Evolutionary conservation across 345 rosid species (phyloP).

Genomic region (Durio zibethinus): DNA sequence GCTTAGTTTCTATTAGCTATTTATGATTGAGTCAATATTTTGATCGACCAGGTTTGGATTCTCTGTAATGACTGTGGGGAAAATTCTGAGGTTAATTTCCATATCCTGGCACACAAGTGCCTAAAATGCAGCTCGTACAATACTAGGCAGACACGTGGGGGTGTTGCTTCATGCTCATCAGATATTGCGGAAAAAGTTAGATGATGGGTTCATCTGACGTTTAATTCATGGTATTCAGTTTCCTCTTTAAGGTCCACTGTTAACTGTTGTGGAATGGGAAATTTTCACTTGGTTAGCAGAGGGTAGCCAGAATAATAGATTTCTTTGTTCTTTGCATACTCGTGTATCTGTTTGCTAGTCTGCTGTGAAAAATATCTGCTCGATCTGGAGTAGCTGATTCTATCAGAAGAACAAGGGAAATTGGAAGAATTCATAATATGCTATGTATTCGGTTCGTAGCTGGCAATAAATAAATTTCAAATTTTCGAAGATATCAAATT

Average conservation of each 20-base stretch:
- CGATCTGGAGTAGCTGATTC: background rate
- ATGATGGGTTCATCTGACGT: background rate
- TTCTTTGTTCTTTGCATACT: background rate
- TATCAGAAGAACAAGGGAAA: background rate
- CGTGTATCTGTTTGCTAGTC: background rate
- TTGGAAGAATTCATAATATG: background rate
- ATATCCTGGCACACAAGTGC: slow-evolving; percentile 47
- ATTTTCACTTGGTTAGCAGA: background rate
- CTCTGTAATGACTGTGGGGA: slow-evolving; percentile 64
- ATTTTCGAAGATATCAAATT: background rate
- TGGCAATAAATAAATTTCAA: background rate
- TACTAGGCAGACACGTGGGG: slow-evolving; percentile 41
- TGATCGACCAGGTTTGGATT: slow-evolving; percentile 50
- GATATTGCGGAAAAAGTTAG: background rate
- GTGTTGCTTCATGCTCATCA: slow-evolving; percentile 18
- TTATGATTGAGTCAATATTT: background rate
- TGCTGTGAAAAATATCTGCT: background rate
- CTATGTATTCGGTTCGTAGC: background rate
- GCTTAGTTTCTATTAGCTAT: background rate
- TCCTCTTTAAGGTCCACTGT: background rate
- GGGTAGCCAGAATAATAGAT: background rate
- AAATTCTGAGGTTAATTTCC: slow-evolving; percentile 40
- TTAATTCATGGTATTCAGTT: background rate
- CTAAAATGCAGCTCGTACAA: slow-evolving; percentile 55
- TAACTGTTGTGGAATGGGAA: background rate